Evolutionary conservation across 305 asterid species (phyloP), one percentile per base, ranked within the genome.

Genomic region (Rubia tinctorum): DNA sequence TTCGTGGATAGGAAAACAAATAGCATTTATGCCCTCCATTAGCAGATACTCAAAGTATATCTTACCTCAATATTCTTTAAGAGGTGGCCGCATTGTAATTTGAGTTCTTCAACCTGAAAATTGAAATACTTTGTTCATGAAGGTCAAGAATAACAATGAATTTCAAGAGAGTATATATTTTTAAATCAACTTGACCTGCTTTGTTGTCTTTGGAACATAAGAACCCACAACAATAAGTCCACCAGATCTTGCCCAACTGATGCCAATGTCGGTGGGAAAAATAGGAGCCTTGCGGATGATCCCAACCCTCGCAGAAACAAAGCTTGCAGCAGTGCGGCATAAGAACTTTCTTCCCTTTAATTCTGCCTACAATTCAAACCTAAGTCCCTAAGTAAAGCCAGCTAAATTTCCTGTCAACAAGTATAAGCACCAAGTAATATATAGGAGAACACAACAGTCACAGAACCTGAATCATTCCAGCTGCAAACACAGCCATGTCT

Each of bases 301-400:
- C 74, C 99, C 99, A 75, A 94, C 80, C 75, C 95, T 91, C 78
- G 98, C 88, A 61, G 99, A 92, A 80, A 94, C 99, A 81, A 94
- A 94, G 85, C 98, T 94, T 71, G 99, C 99, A 60, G 99, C 99
- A 76, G 95, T 94, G 59, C 99, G 98, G 92, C 97, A 91, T 71
- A 94, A 82, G 87, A 88, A 94, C 80, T 82, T 84, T 84, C 90
- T 94, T 61, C 98, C 99, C 83, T 83, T 90, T 78, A 89, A 77
- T 87, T 94, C 99, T 66, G 99, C 97, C 99, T 94, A 81, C 73
- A 79, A 73, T 55, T 76, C 77, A 78, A 71, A 84, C 64, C 78
- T 71, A 71, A 59, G 78, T 70, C 59, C 73, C 25, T 55, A 55
- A n/a, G 20, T 13, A 59, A 75, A 72, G 77, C 53, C 56, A 73